A percentile compares a stretch with the other conserved stretches of the same genome.
Conservation (phyloP, 2,329 filamentous ascomycete genomes). For the Nothophoma quercina region DNA sequence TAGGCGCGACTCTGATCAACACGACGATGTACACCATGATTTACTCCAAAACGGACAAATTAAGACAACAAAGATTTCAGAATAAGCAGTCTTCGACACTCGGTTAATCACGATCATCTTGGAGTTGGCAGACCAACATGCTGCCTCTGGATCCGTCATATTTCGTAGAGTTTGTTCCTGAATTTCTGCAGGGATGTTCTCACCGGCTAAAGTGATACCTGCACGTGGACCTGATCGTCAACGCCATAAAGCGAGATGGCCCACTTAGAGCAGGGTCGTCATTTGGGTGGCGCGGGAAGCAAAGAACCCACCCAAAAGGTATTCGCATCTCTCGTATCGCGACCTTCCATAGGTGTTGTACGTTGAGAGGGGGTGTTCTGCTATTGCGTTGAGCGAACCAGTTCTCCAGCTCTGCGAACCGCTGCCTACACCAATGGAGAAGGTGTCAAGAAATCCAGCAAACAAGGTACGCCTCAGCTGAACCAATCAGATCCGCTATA, state of each 20-base stretch:
- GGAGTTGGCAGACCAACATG: constrained; percentile 1
- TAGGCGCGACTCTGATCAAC: background rate
- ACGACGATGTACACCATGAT: background rate
- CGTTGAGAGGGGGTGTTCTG: constrained; percentile 2
- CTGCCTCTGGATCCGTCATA: constrained; percentile 27
- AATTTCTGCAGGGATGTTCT: constrained; percentile 15
- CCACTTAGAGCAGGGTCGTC: constrained; percentile 19
- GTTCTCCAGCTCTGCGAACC: constrained; percentile 2
- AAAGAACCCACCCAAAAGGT: background rate
- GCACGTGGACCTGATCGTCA: constrained; percentile 32
- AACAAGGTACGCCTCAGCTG: background rate
- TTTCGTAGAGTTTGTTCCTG: constrained; percentile 20
- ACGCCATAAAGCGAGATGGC: constrained; percentile 24
- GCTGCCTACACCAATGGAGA: constrained; percentile 4
- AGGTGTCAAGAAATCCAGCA: constrained; percentile 2
- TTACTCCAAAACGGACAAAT: no score
- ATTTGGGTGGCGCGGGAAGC: constrained; percentile 16
- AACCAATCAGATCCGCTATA: constrained; percentile 2
- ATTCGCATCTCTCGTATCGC: constrained; percentile 2
- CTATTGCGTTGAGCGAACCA: background rate
- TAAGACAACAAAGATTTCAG: background rate
- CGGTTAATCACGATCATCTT: background rate
- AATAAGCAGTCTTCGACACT: background rate
- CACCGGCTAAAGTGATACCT: constrained; percentile 29
- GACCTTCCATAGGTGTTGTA: background rate